Base-by-base conservation (phyloP, 2,329 filamentous ascomycete species). In the Helotiales sp. region DNA sequence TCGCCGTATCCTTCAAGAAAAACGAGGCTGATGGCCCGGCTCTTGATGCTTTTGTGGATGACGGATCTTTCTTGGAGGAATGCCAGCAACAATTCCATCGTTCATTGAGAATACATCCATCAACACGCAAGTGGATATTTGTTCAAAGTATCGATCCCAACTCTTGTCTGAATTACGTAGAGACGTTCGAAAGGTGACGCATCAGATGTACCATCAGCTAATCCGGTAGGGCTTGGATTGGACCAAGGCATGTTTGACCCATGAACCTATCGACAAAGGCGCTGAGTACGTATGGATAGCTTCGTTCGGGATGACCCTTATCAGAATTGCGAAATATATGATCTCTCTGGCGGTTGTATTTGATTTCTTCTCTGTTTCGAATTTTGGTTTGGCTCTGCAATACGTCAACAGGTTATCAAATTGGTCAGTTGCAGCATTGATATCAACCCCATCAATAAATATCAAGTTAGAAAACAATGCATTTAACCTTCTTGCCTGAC, bases 161-260 rank as follows among this genome's bases (percentile, higher is more conserved):
- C 17, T 63, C 61, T 11, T 63, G 49, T 32, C 61, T 28, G 22
- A 63, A 30, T 40, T 50, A 13, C 11, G 24, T 6, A 24, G 32
- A 55, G 22, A 63, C 49, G 22, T 63, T 55, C 15, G 61, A 63
- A 13, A 63, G 49, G 20, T 30, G 10, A 1, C 61, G 13, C 15
- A 57, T 22, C 1, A 55, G 6, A 3, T 63, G 17, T 3, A 63
- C 17, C 49, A 63, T 55, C n/a, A 17, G 20, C 34, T 34, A 63
- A 20, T 63, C 61, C 28, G 11, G 4, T 24, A 5, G 8, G 8
- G 15, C 5, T 26, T 11, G 1, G 24, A 28, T 32, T 17, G 26
- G 17, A 13, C n/a, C 47, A 15, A 43, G 6, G 28, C 20, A 5
- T 15, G 13, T 24, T 20, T n/a, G n/a, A n/a, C n/a, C n/a, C n/a